Conservation (phyloP, 805 yeast species). For the Hanseniaspora occidentalis region DNA sequence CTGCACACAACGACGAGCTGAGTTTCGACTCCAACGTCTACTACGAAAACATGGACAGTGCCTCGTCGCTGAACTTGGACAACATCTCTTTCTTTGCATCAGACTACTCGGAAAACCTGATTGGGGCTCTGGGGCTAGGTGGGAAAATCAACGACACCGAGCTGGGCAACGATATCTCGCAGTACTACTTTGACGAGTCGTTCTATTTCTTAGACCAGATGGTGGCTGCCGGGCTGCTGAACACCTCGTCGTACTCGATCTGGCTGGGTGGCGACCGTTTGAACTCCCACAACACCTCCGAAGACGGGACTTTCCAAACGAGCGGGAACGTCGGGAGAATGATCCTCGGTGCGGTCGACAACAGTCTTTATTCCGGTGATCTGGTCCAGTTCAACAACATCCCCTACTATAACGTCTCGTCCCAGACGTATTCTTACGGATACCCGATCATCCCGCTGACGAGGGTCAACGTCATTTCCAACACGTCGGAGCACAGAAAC, state of each 20-base stretch:
- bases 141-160: slow-evolving; percentile 14
- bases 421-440: slow-evolving; percentile 17
- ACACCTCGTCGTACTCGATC: slow-evolving; percentile 33
- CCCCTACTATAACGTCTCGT: slow-evolving; percentile 24
- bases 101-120: slow-evolving; percentile 24
- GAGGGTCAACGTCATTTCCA: slow-evolving; percentile 32
- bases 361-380: slow-evolving; percentile 32
- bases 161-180: slow-evolving; percentile 9
- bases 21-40: slow-evolving; percentile 7
- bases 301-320: slow-evolving; percentile 1
- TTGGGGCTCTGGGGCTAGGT: slow-evolving; percentile 39
- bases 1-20: slow-evolving; percentile 15
- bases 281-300: background rate
- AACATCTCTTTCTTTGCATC: slow-evolving; percentile 26
- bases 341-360: slow-evolving; percentile 49
- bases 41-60: background rate
- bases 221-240: slow-evolving; percentile 20
- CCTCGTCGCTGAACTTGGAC: slow-evolving; percentile 1
- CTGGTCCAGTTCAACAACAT: slow-evolving; percentile 38
- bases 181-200: slow-evolving; percentile 10
- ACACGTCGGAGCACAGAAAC: slow-evolving; percentile 26
- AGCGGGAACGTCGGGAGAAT: slow-evolving; percentile 24
- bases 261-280: slow-evolving; percentile 23
- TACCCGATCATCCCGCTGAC: slow-evolving; percentile 37
- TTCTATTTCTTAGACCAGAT: slow-evolving; percentile 26